Evolutionary conservation across 495 filamentous ascomycete genomes (phyloP).

Genomic region (Aspergillus hancockii): DNA sequence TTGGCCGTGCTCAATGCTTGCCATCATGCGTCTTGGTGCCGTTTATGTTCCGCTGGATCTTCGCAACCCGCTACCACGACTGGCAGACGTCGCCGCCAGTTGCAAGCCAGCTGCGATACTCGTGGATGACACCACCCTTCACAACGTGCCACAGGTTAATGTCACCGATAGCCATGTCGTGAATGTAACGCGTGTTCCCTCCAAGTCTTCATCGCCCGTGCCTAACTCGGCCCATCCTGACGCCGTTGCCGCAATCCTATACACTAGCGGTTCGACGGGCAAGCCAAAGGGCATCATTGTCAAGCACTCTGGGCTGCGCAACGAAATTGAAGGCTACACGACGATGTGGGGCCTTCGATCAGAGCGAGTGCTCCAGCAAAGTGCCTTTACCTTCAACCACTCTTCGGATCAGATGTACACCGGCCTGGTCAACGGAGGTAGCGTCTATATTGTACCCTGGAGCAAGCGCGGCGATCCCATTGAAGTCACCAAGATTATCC

Average conservation of each 20-base stretch:
- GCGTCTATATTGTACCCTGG: constrained; percentile 22
- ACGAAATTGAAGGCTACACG: constrained; percentile 25
- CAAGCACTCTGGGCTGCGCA: constrained; percentile 25
- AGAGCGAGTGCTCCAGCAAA: constrained; percentile 32
- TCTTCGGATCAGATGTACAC: constrained; percentile 28
- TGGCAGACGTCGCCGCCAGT: too few relatives aligned
- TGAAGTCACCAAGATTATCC: constrained; percentile 32
- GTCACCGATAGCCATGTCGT: too few relatives aligned
- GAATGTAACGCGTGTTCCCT: too few relatives aligned
- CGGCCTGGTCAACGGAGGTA: constrained; percentile 30
- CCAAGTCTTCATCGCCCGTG: too few relatives aligned
- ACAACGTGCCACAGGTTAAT: too few relatives aligned
- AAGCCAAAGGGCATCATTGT: constrained; percentile 31
- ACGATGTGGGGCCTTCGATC: constrained; percentile 14
- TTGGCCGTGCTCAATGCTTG: too few relatives aligned
- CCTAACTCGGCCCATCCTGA: neutral
- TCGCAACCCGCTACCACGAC: too few relatives aligned
- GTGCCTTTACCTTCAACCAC: constrained; percentile 29
- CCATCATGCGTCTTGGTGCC: too few relatives aligned
- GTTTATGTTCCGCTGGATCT: too few relatives aligned
- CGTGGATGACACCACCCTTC: too few relatives aligned
- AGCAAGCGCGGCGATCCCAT: constrained; percentile 27
- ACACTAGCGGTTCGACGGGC: constrained; percentile 31
- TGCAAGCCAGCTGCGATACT: too few relatives aligned
- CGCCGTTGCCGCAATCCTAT: constrained; percentile 28